Evolutionary conservation across 129 eudicot species (phyloP).

Genomic region (Centrapalus pauciflorus): DNA sequence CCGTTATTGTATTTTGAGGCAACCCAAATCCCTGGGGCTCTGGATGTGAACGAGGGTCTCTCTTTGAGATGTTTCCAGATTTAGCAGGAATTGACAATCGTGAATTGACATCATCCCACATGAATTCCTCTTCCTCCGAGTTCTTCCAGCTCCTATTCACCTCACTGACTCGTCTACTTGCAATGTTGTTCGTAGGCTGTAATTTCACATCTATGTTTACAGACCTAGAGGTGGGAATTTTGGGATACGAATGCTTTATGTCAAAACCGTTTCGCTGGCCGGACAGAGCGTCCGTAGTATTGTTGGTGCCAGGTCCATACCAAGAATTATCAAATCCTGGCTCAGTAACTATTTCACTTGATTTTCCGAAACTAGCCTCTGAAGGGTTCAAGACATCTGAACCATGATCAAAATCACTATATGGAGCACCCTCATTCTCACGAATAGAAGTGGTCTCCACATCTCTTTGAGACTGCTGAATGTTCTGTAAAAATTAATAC

Average conservation of each 20-base stretch:
- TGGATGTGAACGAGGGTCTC: constrained; percentile 44
- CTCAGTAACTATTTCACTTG: constrained; percentile 33
- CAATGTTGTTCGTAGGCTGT: constrained; percentile 25
- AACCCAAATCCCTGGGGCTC: constrained; percentile 21
- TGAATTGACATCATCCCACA: constrained; percentile 62
- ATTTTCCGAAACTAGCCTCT: constrained; percentile 27
- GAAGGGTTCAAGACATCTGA: constrained; percentile 32
- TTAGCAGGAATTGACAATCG: constrained; percentile 23
- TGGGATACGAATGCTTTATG: constrained; percentile 31
- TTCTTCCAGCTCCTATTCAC: constrained; percentile 62
- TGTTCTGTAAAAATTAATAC: constrained; percentile 31
- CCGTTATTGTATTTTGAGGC: constrained; percentile 24
- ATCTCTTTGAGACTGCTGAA: constrained; percentile 41
- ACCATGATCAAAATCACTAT: constrained; percentile 44
- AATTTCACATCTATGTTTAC: constrained; percentile 27
- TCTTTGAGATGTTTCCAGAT: constrained; percentile 30
- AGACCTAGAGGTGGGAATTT: constrained; percentile 21
- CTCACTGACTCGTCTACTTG: constrained; percentile 31
- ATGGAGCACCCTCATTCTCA: constrained; percentile 38
- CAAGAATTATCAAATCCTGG: constrained; percentile 44
- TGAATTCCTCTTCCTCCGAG: constrained; percentile 78
- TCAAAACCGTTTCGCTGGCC: constrained; percentile 54
- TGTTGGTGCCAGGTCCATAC: constrained; percentile 46
- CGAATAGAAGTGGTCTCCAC: constrained; percentile 25
- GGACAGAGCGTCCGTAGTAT: constrained; percentile 28